These are phyloP conservation scores for Leucocoprinus birnbaumii DNA, from an alignment of 768 basidiomycete species.

Conservation along the genomic window DNA sequence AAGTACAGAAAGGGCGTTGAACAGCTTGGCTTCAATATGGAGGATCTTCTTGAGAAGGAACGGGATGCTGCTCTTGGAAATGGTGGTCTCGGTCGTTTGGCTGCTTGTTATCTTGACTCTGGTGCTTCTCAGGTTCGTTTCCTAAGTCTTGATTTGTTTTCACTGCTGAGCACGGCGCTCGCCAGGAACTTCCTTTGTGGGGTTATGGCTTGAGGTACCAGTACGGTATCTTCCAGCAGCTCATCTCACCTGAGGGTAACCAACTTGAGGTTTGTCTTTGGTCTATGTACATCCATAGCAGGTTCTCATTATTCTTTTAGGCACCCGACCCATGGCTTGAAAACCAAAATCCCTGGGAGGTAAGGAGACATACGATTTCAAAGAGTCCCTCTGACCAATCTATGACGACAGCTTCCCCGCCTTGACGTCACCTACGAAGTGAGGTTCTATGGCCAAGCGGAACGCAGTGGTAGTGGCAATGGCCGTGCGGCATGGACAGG, in stretches of 20 bases:
- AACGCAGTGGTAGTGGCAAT: slow-evolving; percentile 56
- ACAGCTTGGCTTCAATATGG: slow-evolving; percentile 86
- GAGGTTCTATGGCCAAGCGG: slow-evolving; percentile 85
- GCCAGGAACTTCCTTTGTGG: slow-evolving; percentile 86
- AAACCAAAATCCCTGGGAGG: slow-evolving; percentile 84
- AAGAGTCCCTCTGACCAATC: neutral
- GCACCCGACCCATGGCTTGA: slow-evolving; percentile 94
- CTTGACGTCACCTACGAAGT: slow-evolving; percentile 84
- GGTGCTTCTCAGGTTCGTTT: slow-evolving; percentile 75
- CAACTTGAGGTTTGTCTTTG: slow-evolving; percentile 59
- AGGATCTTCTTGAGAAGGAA: slow-evolving; percentile 84
- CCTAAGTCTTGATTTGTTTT: slow-evolving; percentile 25
- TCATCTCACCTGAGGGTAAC: slow-evolving; percentile 80
- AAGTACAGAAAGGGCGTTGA: slow-evolving; percentile 65
- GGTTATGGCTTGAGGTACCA: slow-evolving; percentile 93
- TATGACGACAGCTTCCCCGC: slow-evolving; percentile 50
- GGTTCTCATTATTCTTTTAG: slow-evolving; percentile 18
- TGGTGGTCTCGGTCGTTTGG: slow-evolving; percentile 92
- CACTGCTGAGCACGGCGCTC: slow-evolving; percentile 24
- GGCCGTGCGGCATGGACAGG: slow-evolving; percentile 76
- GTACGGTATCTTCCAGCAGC: slow-evolving; percentile 95
- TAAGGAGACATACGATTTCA: slow-evolving; percentile 9
- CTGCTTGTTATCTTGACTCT: slow-evolving; percentile 97
- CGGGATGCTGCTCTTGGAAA: slow-evolving; percentile 95
- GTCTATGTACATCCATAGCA: neutral